These are phyloP conservation scores for barrel medic (Medicago truncatula) DNA, from an alignment of 306 rosid species.

Conservation along the genomic window MtrunA17r5.0-ANR NC_053043.1:21258001-21258500, in stretches of 20 bases:
- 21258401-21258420: slow-evolving; percentile 38
- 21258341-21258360: slow-evolving; percentile 70
- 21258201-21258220: slow-evolving; percentile 64
- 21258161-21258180: slow-evolving; percentile 46
- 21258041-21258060: background rate
- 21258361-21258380: slow-evolving; percentile 62
- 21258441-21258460: slow-evolving; percentile 53
- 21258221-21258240: slow-evolving; percentile 66
- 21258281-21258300: slow-evolving; percentile 58
- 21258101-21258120: too few relatives aligned
- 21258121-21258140: background rate
- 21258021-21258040: slow-evolving; percentile 18
- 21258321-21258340: slow-evolving; percentile 65
- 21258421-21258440: slow-evolving; percentile 55
- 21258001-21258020: slow-evolving; percentile 33
- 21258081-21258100: too few relatives aligned
- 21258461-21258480: slow-evolving; percentile 65
- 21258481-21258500: slow-evolving; percentile 62
- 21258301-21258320: slow-evolving; percentile 57
- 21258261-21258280: slow-evolving; percentile 60
- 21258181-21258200: slow-evolving; percentile 60
- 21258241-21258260: slow-evolving; percentile 70
- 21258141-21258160: slow-evolving; percentile 41
- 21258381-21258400: slow-evolving; percentile 54
- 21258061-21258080: too few relatives aligned